A percentile compares a stretch with the other conserved stretches of the same genome.
phyloP scores from a whole-genome alignment of 2,329 filamentous ascomycete genomes.

The Trichoderma koningiopsis region DNA sequence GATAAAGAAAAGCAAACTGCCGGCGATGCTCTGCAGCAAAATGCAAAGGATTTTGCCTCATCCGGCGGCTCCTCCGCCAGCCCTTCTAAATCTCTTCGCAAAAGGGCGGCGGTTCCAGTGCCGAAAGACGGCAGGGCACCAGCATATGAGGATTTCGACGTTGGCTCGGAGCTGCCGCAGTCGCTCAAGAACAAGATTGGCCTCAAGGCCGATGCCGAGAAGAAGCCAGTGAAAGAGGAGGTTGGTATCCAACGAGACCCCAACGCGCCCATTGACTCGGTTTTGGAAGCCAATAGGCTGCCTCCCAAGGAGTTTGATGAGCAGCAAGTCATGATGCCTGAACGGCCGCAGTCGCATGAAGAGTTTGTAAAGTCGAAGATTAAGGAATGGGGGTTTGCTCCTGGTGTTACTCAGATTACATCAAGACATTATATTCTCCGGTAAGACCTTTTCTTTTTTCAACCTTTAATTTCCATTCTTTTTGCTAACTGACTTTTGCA shows the following conservation, averaged over 20 bases:
- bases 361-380: constrained; percentile 56
- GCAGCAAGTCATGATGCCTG: constrained; percentile 4
- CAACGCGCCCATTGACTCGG: constrained; percentile 11
- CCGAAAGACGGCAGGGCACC: constrained; percentile 27
- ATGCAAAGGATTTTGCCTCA: neutral
- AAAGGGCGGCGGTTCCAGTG: constrained; percentile 29
- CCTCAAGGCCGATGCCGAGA: constrained; percentile 22
- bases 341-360: constrained; percentile 52
- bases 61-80: neutral
- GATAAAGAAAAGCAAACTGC: constrained; percentile 14
- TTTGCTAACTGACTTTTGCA: constrained; percentile 36
- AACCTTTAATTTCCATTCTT: constrained; percentile 25
- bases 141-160: constrained; percentile 31
- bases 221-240: neutral
- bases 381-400: constrained; percentile 47
- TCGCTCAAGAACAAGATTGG: constrained; percentile 39
- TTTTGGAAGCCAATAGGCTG: constrained; percentile 25
- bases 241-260: constrained; percentile 4
- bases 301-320: constrained; percentile 10
- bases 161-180: constrained; percentile 37
- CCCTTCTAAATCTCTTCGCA: constrained; percentile 21
- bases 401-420: constrained; percentile 53
- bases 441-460: constrained; percentile 43
- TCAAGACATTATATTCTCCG: constrained; percentile 61
- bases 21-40: constrained; percentile 12